Conservation (phyloP, 2,329 filamentous ascomycete genomes). For the Ophiostoma piceae region DNA sequence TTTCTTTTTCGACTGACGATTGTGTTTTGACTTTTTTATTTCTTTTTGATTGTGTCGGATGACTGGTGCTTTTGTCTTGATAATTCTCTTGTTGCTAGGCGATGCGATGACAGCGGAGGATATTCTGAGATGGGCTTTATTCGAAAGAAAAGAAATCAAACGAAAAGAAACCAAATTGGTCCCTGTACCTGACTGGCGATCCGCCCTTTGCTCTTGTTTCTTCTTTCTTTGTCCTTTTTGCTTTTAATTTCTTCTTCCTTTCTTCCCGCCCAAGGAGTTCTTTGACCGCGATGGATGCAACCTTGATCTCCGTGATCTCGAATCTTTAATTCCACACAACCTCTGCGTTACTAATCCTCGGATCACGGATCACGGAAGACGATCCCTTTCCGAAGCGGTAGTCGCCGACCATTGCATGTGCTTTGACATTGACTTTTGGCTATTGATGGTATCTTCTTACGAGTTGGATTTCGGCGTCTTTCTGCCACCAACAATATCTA, state of each 20-base stretch:
- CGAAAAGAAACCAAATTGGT: background rate
- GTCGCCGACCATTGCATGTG: background rate
- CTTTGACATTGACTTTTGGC: background rate
- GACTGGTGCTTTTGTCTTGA: background rate
- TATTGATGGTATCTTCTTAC: background rate
- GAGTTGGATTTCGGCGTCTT: background rate
- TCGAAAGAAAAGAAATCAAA: background rate
- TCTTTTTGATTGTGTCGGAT: background rate
- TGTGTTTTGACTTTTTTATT: background rate
- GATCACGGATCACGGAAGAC: background rate
- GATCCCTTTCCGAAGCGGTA: background rate
- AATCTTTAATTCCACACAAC: too few species aligned
- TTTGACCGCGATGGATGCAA: background rate
- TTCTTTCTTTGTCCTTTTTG: background rate
- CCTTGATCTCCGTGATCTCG: background rate
- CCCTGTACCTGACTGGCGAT: conserved; percentile 7
- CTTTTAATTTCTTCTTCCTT: background rate
- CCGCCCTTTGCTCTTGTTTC: background rate
- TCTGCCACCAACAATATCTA: background rate
- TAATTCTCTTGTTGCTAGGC: conserved; percentile 7
- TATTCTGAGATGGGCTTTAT: background rate
- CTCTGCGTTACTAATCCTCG: background rate
- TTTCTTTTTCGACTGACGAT: background rate
- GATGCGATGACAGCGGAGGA: conserved; percentile 1
- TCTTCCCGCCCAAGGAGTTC: background rate